A percentile compares a stretch with the other conserved stretches of the same genome.
Conservation (phyloP, 176 grass and related monocot species). For the Avena insularis region DNA sequence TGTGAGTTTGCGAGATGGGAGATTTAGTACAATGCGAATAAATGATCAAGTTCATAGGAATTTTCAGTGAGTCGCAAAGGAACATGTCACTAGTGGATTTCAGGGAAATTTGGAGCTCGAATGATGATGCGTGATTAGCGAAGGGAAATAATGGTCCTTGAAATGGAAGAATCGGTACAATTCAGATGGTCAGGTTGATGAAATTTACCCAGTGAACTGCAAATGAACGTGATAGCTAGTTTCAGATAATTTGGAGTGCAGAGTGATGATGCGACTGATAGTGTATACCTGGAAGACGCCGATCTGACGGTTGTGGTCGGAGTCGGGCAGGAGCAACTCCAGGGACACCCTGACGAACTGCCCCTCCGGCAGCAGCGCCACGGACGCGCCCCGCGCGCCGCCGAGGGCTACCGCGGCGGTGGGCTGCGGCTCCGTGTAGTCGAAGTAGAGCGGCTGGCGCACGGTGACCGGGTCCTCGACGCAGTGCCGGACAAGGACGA, state of each 20-base stretch:
- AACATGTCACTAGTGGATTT: background rate
- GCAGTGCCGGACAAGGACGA: conserved; percentile 40
- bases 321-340: conserved; percentile 40
- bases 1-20: no score
- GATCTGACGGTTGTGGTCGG: conserved; percentile 46
- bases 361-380: conserved; percentile 7
- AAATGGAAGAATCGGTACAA: background rate
- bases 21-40: no score
- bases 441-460: conserved; percentile 42
- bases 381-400: background rate
- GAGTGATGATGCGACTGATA: background rate
- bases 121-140: background rate
- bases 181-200: background rate
- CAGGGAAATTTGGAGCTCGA: background rate
- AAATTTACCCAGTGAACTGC: background rate
- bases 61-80: no score
- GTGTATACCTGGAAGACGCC: conserved; percentile 52
- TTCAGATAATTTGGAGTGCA: background rate
- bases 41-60: no score
- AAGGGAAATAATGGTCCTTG: background rate
- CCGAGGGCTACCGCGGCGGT: conserved; percentile 26
- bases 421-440: conserved; percentile 48
- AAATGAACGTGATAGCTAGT: background rate
- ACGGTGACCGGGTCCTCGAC: conserved; percentile 45
- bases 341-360: conserved; percentile 44